Evolutionary conservation across 2,329 filamentous ascomycete species (phyloP), one percentile per base, ranked within the genome.

Genomic region (Chrysosporium queenslandicum): DNA sequence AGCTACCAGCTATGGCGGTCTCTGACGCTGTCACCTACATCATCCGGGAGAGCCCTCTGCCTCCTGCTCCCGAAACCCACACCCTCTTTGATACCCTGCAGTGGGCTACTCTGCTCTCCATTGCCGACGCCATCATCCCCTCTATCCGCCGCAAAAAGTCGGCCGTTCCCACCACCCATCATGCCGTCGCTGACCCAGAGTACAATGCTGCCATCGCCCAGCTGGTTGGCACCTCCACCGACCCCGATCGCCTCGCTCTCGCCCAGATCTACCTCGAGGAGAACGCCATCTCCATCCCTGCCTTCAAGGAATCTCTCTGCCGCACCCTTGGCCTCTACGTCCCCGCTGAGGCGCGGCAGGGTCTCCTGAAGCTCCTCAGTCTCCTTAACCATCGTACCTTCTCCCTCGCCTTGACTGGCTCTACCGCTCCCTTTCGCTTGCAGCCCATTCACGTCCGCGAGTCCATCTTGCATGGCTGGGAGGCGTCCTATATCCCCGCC

Each of bases 81-180:
- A 70, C 76, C 46, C 68, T 77, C 46, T 72, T 82, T 58, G 76
- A 73, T 1, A 64, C 74, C 11, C 63, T 69, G 1, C 80, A 83
- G 71, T 83, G 80, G 80, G 71, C 67, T 27, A 80, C 76, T 0
- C 66, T 83, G 2, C 68, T 78, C 43, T 74, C 79, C 21, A 72
- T 83, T 27, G 71, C 75, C 7, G 79, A 82, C 56, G 72, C 79
- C 1, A 66, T 82, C 46, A 68, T 83, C 18, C 79, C 80, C 0
- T 71, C 76, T 1, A 68, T 82, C 53, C 69, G 67, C 34, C 68
- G 71, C 2, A 64, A 66, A 0, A 63, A 64, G 2, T 63, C 61
- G 0, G 64, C 66, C 6, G 65, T 66, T 42, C 62, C 64, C 8
- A 56, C 56, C 0, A 62, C 60, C 0, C 65, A 71, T 30, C 68